Evolutionary conservation across 108 stramenopile genomes (phyloP), one percentile per base, ranked within the genome.

Genomic region (Conticribra guillardii): DNA sequence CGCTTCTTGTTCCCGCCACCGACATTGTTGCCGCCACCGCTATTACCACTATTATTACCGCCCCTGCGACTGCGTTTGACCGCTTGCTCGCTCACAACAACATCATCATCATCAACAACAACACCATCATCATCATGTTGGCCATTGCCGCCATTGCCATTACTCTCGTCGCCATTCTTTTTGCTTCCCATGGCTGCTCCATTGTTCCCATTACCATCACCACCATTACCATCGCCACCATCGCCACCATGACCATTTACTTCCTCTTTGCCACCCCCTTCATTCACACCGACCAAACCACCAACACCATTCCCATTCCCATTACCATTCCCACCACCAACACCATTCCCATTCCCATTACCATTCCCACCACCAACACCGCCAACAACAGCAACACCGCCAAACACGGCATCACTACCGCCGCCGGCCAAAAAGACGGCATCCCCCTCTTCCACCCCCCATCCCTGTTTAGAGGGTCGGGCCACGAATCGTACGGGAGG

Each of bases 391-490:
- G 37, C 37, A 41, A 41, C 11, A 9, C 5, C 11, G 37, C 37
- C 11, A 5, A 5, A 5, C 5, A 11, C 37, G 5, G 5, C 11
- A 5, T 9, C 11, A 11, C 37, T 11, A 41, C 37, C 8, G 8
- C 5, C 37, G 8, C 37, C 37, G 5, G 50, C 50, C 50, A 51
- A 51, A 51, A 51, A 51, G 16, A 4, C 17, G 18, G 50, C 50
- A 51, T 51, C 50, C 18, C 50, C 50, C 16, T 51, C 19, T 51
- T 51, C 50, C 17, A 51, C 50, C 4, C 19, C 50, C 50, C 5
- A 51, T 14, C 50, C 50, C 50, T 51, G 50, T 21, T 19, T 51
- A 4, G 50, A 51, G 4, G 50, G 50, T 4, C 50, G 9, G 19
- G 50, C 50, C 4, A 51, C 50, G 50, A 51, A 51, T 51, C 50